Base-by-base conservation (phyloP, 2,329 filamentous ascomycete species). In the Monosporascus sp. region DNA sequence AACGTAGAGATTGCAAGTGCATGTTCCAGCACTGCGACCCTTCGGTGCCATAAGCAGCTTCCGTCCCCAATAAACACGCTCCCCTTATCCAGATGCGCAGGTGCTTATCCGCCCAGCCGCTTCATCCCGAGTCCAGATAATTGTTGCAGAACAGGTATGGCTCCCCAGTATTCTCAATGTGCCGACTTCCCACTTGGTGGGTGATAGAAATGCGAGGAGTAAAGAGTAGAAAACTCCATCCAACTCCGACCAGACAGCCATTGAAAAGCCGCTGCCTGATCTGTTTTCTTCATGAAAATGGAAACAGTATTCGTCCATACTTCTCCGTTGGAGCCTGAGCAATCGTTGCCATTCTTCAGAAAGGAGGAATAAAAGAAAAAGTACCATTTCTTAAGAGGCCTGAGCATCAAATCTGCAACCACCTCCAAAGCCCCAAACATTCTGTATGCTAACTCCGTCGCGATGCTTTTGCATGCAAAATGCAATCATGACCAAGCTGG, bases 361-460 rank as follows among this genome's bases (percentile, higher is more conserved):
- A 24, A 24, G 11, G n/a, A 43, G 14, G 4, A 43, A 40, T 14
- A 43, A 43, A 43, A 43, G n/a, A 16, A 43, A 43, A 14, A 20
- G 19, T 19, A 19, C 8, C 40, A n/a, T 19, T 8, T 41, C 38
- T 41, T 35, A 14, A 14, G 31, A 14, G 11, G 31, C 31, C 31
- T 11, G 31, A 14, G 31, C 31, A 14, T 14, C 31, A n/a, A 31
- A 46, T 26, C 41, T 46, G 8, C 43, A 7, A 46, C 43, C 8
- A 19, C 24, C 14, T 14, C 24, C 43, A 24, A 46, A 26, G 43
- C 43, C 43, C 24, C 22, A 46, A 16, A 46, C 14, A 52, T 24
- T 22, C 37, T 58, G 54, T 58, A 57, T 59, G 53, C 57, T 48
- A 64, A 66, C 60, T 62, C 63, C 61, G 52, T 56, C 57, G 55